phyloP scores from a whole-genome alignment of 495 filamentous ascomycete species.

The Aspergillus indologenus region DNA sequence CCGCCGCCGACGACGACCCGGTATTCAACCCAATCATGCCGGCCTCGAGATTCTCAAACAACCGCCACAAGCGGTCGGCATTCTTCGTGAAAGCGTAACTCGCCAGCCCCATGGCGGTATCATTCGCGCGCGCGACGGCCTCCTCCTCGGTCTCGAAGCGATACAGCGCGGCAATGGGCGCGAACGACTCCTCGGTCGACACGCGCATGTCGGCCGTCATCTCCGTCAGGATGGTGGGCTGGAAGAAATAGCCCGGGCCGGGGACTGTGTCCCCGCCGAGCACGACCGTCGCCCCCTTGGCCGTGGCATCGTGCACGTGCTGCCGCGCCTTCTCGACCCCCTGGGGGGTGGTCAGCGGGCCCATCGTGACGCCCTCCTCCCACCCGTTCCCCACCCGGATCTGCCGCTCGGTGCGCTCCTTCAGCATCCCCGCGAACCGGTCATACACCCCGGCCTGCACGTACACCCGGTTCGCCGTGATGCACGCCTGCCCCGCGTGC shows the following conservation, averaged over 20 bases:
- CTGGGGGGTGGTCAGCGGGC: constrained; percentile 62
- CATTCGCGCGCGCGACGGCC: constrained; percentile 60
- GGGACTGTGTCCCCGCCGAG: constrained; percentile 54
- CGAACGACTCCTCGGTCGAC: constrained; percentile 67
- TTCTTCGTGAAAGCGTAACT: constrained; percentile 75
- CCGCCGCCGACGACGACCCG: constrained; percentile 65
- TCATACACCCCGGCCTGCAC: constrained; percentile 59
- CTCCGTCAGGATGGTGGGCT: constrained; percentile 64
- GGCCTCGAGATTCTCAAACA: constrained; percentile 71
- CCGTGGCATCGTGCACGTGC: constrained; percentile 62
- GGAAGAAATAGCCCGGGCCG: constrained; percentile 65
- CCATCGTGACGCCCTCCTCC: constrained; percentile 58
- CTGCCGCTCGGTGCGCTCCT: constrained; percentile 45
- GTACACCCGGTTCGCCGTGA: constrained; percentile 71
- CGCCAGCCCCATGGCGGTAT: constrained; percentile 67
- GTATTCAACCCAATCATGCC: constrained; percentile 75
- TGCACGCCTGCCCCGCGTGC: constrained; percentile 69
- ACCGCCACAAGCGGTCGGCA: constrained; percentile 65
- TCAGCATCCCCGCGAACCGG: constrained; percentile 51
- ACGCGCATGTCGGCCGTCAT: constrained; percentile 64
- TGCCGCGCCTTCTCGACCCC: constrained; percentile 59
- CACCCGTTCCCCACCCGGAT: constrained; percentile 66
- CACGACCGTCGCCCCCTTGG: constrained; percentile 56
- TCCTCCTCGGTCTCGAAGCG: constrained; percentile 69
- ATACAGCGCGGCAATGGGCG: constrained; percentile 64